A percentile compares a stretch with the other conserved stretches of the same genome.
Evolutionary conservation across 768 basidiomycete genomes (phyloP).

Genomic region (Leccinum obscurum): DNA sequence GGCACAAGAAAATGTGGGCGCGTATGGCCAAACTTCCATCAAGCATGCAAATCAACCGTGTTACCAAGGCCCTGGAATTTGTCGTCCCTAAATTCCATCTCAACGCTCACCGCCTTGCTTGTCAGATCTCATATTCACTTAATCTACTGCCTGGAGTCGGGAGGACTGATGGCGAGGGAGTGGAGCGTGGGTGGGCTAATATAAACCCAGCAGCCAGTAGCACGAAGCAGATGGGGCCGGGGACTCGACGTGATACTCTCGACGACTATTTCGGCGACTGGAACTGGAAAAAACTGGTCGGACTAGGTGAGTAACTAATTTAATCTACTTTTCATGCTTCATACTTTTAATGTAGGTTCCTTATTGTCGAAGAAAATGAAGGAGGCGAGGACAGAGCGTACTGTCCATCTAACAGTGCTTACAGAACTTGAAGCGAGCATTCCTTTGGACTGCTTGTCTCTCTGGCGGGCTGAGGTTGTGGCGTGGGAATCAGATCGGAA

Average conservation of each 20-base stretch:
- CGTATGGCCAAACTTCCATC: not conserved
- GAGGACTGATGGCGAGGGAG: slow-evolving; percentile 28
- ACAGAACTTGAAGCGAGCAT: not conserved
- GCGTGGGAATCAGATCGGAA: not conserved
- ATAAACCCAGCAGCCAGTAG: not conserved
- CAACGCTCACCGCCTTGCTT: slow-evolving; percentile 31
- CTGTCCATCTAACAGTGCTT: not conserved
- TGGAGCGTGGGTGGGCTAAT: slow-evolving; percentile 39
- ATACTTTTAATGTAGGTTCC: not conserved
- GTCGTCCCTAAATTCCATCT: slow-evolving; percentile 42
- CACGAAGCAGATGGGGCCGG: slow-evolving; percentile 35
- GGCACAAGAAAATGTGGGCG: not conserved
- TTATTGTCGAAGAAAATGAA: not conserved
- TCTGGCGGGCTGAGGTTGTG: not conserved
- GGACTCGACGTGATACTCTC: slow-evolving; percentile 34
- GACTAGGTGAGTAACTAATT: not conserved
- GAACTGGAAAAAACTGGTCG: not conserved
- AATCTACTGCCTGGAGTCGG: slow-evolving; percentile 18
- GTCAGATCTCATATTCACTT: slow-evolving; percentile 33
- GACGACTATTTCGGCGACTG: slow-evolving; percentile 37
- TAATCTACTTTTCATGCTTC: not conserved
- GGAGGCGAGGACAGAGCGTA: not conserved
- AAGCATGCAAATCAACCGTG: not conserved
- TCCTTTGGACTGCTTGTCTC: not conserved
- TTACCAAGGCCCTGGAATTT: not conserved